Evolutionary conservation across 139 green algal genomes (phyloP), one percentile per base, ranked within the genome.

Genomic region (Ostreobium quekettii): DNA sequence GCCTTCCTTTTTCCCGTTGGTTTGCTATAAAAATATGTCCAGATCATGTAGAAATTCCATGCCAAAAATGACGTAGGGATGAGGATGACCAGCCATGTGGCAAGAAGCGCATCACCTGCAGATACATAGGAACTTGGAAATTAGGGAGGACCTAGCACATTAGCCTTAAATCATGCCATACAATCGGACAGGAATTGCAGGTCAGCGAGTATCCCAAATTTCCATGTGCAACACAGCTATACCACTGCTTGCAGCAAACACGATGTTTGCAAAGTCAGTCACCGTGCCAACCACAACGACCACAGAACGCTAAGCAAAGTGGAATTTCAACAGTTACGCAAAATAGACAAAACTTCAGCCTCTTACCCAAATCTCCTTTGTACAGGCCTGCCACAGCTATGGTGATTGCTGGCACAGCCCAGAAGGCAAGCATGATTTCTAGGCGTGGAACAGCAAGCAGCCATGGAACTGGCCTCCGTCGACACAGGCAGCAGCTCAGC

Each of bases 1-100:
- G 32, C 59, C 47, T 66, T 30, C 47, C 59, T 38, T 22, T n/a
- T 5, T 5, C 29, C 24, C 19, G 59, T 31, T 5, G 26, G 59
- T n/a, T 28, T 11, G 7, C 59, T 39, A 8, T 39, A 31, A 35
- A 66, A n/a, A 31, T 66, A 19, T 8, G 26, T 5, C 28, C 30
- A 42, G 7, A 66, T 8, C 59, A 66, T 66, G 32, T 47, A 66
- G 26, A 66, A 38, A 42, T 66, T 66, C 59, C 59, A 66, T n/a
- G 28, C 15, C 7, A 66, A 19, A 35, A 66, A 66, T 8, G 15
- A n/a, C 29, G 15, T 33, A 6, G 59, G 59, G 28, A 66, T 22
- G 7, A 31, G 32, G 7, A 66, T 47, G 4, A 66, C 15, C 59
- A 66, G 30, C 59, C 59, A 66, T 8, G 59, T 66, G 7, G 28